Percentiles rank a stretch among this genome's conserved stretches.
These are phyloP conservation scores for Urochloa ruziziensis DNA, from an alignment of 176 grass and related monocot species.

Conservation along the genomic window DNA sequence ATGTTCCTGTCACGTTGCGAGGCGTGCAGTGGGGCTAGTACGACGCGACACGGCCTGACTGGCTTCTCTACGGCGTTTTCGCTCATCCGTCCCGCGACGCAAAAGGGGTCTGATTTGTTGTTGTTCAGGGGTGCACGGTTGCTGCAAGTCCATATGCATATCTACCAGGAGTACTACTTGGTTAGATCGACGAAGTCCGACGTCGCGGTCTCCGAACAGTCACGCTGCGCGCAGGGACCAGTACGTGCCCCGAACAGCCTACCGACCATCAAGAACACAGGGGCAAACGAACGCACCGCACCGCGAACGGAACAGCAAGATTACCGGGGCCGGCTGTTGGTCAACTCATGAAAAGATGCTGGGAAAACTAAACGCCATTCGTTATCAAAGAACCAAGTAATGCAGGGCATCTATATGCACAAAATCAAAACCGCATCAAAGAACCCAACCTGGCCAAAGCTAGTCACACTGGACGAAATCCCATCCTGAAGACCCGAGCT, in stretches of 20 bases:
- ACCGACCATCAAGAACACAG: neutral
- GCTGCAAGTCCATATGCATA: neutral
- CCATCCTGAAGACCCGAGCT: neutral
- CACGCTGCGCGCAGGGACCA: neutral
- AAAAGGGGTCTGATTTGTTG: neutral
- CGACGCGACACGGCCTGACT: neutral
- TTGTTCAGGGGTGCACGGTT: neutral
- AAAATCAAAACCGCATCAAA: neutral
- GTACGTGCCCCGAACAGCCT: no score
- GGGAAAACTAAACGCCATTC: no score
- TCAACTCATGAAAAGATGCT: slow-evolving; percentile 8
- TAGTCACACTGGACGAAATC: neutral
- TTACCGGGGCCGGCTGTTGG: neutral
- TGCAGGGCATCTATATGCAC: neutral
- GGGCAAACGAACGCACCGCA: neutral
- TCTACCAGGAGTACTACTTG: neutral
- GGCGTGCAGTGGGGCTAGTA: neutral
- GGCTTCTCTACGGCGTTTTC: neutral
- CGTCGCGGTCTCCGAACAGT: neutral
- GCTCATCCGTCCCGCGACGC: neutral
- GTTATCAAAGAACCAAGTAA: neutral
- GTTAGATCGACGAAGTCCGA: neutral
- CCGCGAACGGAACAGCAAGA: neutral
- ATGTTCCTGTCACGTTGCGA: neutral
- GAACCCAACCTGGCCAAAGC: neutral